Conservation (phyloP, 805 yeast species). For the Wickerhamiella kurtzmanii region DNA sequence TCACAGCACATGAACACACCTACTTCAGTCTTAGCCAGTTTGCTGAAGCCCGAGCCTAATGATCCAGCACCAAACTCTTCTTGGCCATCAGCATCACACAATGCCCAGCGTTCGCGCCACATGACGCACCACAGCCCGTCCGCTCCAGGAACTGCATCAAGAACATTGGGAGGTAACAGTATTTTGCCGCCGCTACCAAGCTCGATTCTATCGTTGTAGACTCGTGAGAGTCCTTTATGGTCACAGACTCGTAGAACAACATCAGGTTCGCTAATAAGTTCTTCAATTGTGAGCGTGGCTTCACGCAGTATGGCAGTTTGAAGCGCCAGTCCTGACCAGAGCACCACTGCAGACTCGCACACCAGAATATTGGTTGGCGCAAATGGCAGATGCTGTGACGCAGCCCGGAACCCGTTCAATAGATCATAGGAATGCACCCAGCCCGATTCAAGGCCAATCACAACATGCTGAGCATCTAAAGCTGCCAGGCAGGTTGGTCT, state of each 20-base stretch:
- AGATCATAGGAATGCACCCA: background rate
- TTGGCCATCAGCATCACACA: background rate
- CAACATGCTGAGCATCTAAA: background rate
- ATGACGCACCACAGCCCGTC: constrained; percentile 1
- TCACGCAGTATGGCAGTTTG: background rate
- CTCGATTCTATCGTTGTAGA: background rate
- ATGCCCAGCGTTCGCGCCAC: constrained; percentile 2
- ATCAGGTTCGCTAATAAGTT: background rate
- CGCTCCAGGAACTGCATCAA: background rate
- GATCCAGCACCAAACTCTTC: constrained; percentile 1
- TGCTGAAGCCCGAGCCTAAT: background rate
- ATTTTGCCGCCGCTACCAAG: background rate
- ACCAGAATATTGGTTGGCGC: background rate
- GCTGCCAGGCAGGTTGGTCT: background rate
- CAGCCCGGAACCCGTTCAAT: background rate
- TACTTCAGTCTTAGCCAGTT: background rate
- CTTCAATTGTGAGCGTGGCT: background rate
- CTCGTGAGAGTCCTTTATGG: background rate
- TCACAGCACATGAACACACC: background rate
- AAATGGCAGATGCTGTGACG: background rate
- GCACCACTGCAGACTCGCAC: background rate
- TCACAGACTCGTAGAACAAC: background rate
- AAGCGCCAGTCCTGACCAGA: background rate
- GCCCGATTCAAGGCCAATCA: background rate
- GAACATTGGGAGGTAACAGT: background rate